Evolutionary conservation across 169 alveolate genomes (phyloP), one percentile per base, ranked within the genome.

Genomic region (Cryptosporidium viatorum): DNA sequence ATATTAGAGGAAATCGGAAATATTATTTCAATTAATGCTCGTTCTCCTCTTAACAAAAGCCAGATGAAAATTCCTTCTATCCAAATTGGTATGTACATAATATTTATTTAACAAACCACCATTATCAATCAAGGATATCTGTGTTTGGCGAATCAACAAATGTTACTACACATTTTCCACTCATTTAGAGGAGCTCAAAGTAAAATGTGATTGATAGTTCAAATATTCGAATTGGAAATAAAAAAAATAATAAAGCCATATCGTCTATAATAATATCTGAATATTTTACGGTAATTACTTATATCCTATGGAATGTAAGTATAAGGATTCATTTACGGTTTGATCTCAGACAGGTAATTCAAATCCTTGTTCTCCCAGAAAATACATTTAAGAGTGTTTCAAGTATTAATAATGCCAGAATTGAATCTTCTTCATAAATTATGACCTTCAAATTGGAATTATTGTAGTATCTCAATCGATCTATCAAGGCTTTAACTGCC

Each of bases 301-400:
- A 4, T 12, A 0, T 3, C 5, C 1, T 16, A 48, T 48, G 23
- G 55, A 48, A 48, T 48, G 55, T 16, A 48, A 55, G 21, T 55
- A 55, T 9, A 29, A 39, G 50, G 10, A 39, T 14, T 48, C 21
- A 33, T 8, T 65, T 7, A 29, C 7, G 1, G 10, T 65, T 6
- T 31, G 12, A 35, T 33, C 14, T 31, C 48, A 35, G 16, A 3
- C 10, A 8, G 14, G 26, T n/a, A 29, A 65, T 14, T 35, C 8
- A 37, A 65, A 65, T 29, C 21, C 26, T 65, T 18, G 37, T 39
- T 50, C 80, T 80, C 10, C 89, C 89, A 29, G 89, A 80, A 14
- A 80, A 70, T 10, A 80, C 50, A 60, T 41, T 41, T 3, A 58
- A 0, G 18, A 80, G 33, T 6, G n/a, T 5, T 26, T 65, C 75